Evolutionary conservation across 306 rosid genomes (phyloP).

Genomic region (Bauhinia variegata): DNA sequence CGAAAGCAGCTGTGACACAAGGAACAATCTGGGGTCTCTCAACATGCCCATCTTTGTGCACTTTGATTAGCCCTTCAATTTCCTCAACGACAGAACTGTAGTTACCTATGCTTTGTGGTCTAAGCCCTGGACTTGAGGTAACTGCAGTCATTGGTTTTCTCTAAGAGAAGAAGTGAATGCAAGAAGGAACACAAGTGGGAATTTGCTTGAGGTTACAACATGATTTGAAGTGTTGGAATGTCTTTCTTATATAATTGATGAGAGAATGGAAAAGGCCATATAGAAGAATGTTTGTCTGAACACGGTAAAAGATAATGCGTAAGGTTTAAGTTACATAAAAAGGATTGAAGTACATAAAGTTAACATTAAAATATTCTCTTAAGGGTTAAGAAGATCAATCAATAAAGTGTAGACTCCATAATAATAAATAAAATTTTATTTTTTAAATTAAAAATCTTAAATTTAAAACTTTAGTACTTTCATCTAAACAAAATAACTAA

Average conservation of each 20-base stretch:
- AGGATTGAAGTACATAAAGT: too few relatives aligned
- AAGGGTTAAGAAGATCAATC: too few relatives aligned
- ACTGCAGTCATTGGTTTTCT: constrained; percentile 48
- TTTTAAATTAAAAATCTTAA: too few relatives aligned
- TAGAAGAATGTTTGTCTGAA: neutral
- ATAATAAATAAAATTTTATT: too few relatives aligned
- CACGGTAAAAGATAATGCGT: too few relatives aligned
- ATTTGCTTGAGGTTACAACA: neutral
- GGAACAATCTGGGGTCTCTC: constrained; percentile 72
- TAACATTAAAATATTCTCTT: too few relatives aligned
- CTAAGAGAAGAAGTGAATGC: constrained; percentile 21
- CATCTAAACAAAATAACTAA: too few relatives aligned
- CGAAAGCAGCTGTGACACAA: constrained; percentile 47
- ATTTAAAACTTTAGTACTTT: too few relatives aligned
- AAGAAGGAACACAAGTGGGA: constrained; percentile 21
- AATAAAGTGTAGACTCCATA: too few relatives aligned
- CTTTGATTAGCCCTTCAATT: constrained; percentile 75
- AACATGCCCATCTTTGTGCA: constrained; percentile 66
- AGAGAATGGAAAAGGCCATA: constrained; percentile 1
- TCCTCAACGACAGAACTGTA: constrained; percentile 56
- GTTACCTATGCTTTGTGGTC: constrained; percentile 38
- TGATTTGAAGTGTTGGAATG: constrained; percentile 10
- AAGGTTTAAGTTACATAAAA: too few relatives aligned
- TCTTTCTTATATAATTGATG: constrained; percentile 4
- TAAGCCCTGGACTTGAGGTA: too few relatives aligned